These are phyloP conservation scores for Irpex lacteus DNA, from an alignment of 1,284 basidiomycete genomes.

Conservation along the genomic window DNA sequence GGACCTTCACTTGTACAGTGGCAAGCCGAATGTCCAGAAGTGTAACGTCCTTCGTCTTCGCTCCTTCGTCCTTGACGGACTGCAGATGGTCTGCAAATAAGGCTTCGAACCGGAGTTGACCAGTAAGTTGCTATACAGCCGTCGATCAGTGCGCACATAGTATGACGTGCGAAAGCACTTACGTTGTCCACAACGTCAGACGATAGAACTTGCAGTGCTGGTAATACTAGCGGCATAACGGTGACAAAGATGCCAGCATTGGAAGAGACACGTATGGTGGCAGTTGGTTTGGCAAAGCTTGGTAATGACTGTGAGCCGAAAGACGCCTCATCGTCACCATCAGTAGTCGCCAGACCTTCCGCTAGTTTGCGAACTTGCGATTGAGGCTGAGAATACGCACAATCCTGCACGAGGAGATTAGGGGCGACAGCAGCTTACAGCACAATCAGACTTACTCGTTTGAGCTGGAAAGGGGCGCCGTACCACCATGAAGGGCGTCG, in stretches of 20 bases:
- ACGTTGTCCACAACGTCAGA: constrained; percentile 21
- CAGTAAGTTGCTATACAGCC: constrained; percentile 21
- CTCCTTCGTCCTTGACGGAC: constrained; percentile 7
- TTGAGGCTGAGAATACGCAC: background rate
- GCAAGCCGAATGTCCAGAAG: background rate
- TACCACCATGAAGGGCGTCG: constrained; percentile 32
- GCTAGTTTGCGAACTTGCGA: background rate
- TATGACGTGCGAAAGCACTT: constrained; percentile 4
- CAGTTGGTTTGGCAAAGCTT: constrained; percentile 14
- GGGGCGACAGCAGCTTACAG: background rate
- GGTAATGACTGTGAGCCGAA: constrained; percentile 1
- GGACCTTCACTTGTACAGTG: background rate
- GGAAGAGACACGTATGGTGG: constrained; percentile 16
- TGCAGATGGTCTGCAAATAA: constrained; percentile 24
- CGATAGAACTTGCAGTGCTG: constrained; percentile 16
- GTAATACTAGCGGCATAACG: constrained; percentile 25
- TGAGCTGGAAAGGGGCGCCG: constrained; percentile 37
- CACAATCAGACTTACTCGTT: constrained; percentile 16
- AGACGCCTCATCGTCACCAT: background rate
- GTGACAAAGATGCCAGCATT: constrained; percentile 17
- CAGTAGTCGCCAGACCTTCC: background rate
- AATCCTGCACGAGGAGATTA: background rate
- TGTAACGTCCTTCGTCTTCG: background rate
- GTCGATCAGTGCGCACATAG: background rate
- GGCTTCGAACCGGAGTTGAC: constrained; percentile 28